Base-by-base conservation (phyloP, 305 asterid genomes). In the Stenogyne calaminthoides region DNA sequence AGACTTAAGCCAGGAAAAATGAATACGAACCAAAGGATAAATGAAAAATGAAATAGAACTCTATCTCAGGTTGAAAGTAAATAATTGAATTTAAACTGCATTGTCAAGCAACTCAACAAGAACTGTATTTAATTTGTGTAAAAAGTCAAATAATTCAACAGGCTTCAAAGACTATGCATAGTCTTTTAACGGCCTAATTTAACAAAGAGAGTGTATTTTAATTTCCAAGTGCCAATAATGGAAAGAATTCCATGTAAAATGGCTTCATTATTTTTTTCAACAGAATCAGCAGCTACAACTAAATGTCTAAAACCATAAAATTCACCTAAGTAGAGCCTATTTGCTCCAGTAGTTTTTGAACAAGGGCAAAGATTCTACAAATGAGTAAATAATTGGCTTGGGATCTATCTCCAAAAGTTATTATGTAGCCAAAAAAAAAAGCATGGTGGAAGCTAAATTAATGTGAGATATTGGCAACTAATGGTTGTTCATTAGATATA, bases 401-500 rank as follows among this genome's bases (percentile, higher is more conserved):
- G 9, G 27, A 42, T 55, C 66, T n/a, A 1, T 27, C 70, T 40
- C 54, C 25, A 34, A 7, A 9, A 57, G 32, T 59, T 36, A 18
- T 19, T 9, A 9, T 14, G 77, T 64, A 64, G 34, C 49, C 74
- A 36, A 56, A 16, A 32, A n/a, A n/a, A n/a, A 32, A 25, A 25
- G 59, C 51, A 42, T 14, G 29, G 22, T 14, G 46, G 52, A 72
- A 60, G 52, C 37, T 10, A 72, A 27, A 64, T 46, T 64, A 12
- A 57, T 7, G 15, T 34, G 54, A 65, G 40, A 76, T 54, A 60
- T 29, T 42, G n/a, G 44, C 40, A 59, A 60, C 44, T 70, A 16
- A 20, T 36, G 62, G 51, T 75, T 64, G 56, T 58, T 77, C 37
- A 67, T 44, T 37, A 39, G 59, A 40, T 66, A 25, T 61, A 64